Base-by-base conservation (phyloP, 495 filamentous ascomycete species). In the Xylaria nigripes region DNA sequence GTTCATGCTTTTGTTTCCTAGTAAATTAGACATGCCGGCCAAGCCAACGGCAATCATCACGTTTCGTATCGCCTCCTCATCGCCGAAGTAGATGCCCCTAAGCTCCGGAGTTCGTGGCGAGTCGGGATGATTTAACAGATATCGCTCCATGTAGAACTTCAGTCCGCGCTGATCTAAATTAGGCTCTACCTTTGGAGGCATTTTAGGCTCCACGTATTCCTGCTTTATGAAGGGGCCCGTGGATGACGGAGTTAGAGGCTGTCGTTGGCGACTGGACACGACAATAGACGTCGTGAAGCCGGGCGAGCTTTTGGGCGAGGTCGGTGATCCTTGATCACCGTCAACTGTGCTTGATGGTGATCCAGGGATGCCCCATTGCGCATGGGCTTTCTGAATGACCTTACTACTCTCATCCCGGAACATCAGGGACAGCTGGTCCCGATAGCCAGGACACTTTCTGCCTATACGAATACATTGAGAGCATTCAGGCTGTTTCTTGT, bases 331-430 rank as follows among this genome's bases (percentile, higher is more conserved):
- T 30, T 48, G 51, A 44, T 50, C 40, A n/a, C 40, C 32, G 8
- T 63, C 57, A 22, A 47, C 40, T 23, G 62, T 51, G 27, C n/a
- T 18, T 40, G 4, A n/a, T 5, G 36, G 36, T 4, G 62, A 67
- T 36, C 58, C 53, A 10, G 68, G 68, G 32, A 58, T 54, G 7
- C 74, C 73, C 74, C 74, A 76, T 61, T 74, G 75, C 9, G 77
- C 76, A 46, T 76, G 77, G 40, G 80, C 82, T 66, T 86, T 88
- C 53, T 76, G 76, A 53, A 81, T 78, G 43, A 88, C 82, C 56
- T 81, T 76, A 49, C 77, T 76, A 63, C 83, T 88, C 64, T 89
- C 82, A 61, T 88, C 82, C 24, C 85, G 81, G 64, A 89, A 89
- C 75, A 86, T 81, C 40, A 88, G 69, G 41, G 84, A 82, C 32